Base-by-base conservation (phyloP, 169 alveolate genomes). In the Plasmodium gaboni region DNA sequence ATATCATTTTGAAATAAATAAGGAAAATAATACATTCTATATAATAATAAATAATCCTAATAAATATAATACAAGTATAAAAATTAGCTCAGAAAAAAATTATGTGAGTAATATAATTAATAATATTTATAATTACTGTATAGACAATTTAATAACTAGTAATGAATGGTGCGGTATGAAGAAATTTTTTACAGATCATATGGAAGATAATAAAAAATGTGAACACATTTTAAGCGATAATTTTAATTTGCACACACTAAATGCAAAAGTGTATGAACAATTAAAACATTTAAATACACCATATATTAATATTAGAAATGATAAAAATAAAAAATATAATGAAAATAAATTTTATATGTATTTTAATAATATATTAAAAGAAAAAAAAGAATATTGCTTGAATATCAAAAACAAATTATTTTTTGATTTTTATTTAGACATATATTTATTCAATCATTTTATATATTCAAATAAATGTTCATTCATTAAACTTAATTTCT, bases 331-430 rank as follows among this genome's bases (percentile, higher is more conserved):
- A 28, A 61, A 28, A 13, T 59, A 22, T 59, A 73, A 73, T 44
- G 87, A 44, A 61, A 74, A 74, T 17, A 17, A 50, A 57, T 80
- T 68, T 80, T 80, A 80, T 46, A 57, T 51, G 24, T 80, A 68
- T 53, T 67, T 80, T 19, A 28, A 50, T 68, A 67, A 68, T n/a
- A 61, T 80, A 42, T 42, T 80, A 68, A 60, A 59, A 12, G 90
- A 80, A 80, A 80, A 80, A 8, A 80, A 60, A 24, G 90, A 68
- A 67, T 80, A 80, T 46, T 80, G 90, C 15, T 80, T 80, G 44
- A 61, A 51, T 38, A 19, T 80, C 22, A 80, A 72, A 68, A 80
- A 57, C n/a, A 65, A 80, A 60, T 80, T 80, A n/a, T 80, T 55
- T 57, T 59, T 80, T 12, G 90, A 80, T 71, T 55, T 55, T 55